Conservation (phyloP, 139 green algal genomes). For the Chlamydomonas incerta region DNA sequence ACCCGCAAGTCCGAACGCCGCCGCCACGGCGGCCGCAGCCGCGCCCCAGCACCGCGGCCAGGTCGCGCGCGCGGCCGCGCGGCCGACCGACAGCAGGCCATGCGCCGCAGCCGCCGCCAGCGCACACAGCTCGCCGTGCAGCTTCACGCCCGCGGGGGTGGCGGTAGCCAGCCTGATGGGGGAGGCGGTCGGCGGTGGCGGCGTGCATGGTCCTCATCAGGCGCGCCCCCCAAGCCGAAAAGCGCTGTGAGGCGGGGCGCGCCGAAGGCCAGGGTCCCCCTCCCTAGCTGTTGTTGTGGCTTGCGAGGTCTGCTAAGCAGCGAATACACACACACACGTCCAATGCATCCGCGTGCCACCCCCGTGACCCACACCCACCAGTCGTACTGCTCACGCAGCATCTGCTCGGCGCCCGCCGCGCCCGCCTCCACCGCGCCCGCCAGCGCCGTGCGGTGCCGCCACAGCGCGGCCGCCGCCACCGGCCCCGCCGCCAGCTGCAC, state of each 20-base stretch:
- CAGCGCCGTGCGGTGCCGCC: slow-evolving; percentile 9
- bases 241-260: neutral
- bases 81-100: neutral
- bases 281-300: too few species aligned
- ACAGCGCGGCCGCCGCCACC: neutral
- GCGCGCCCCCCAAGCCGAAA: too few species aligned
- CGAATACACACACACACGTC: too few species aligned
- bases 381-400: slow-evolving; percentile 20
- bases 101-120: slow-evolving; percentile 34
- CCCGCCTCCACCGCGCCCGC: neutral
- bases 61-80: neutral
- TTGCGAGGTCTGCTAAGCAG: too few species aligned
- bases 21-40: neutral
- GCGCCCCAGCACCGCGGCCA: neutral
- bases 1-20: neutral
- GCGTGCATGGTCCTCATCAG: too few species aligned
- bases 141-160: slow-evolving; percentile 60
- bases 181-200: too few species aligned
- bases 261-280: neutral
- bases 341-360: too few species aligned
- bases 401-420: neutral
- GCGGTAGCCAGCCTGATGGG: slow-evolving; percentile 50
- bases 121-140: slow-evolving; percentile 57
- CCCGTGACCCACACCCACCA: slow-evolving; percentile 28
- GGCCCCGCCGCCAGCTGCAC: slow-evolving; percentile 24